Base-by-base conservation (phyloP, 78 protist genomes). In the Polysphondylium violaceum region DNA sequence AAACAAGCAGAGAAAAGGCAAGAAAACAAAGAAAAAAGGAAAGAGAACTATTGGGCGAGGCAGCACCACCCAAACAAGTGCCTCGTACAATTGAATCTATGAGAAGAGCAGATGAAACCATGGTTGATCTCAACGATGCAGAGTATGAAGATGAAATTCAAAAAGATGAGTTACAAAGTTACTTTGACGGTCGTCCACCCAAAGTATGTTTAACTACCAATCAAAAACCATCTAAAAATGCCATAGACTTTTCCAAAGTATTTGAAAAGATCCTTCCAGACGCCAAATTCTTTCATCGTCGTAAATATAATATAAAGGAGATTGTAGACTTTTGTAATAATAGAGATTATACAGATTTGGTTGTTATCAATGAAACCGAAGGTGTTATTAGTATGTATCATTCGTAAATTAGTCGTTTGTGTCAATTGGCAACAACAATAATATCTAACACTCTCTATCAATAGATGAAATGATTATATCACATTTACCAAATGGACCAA, bases 401-500 rank as follows among this genome's bases (percentile, higher is more conserved):
- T 11, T 29, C 2, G 21, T 47, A 56, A 9, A 38, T 2, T 11
- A 2, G 3, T 0, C 23, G 33, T n/a, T 8, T 3, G 21, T 19
- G 16, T 16, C 7, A 59, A 16, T 16, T 36, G 21, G 21, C 4
- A 55, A 55, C 3, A 55, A 55, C 4, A 55, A 55, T 12, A 55
- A 55, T 12, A 55, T n/a, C 4, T 2, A 55, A 55, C 7, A 47
- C 53, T 12, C 7, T 47, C 11, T 47, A 47, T 47, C 53, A 47
- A 47, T 93, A 71, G 73, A 95, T 64, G 56, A 56, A 27, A 27
- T 99, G 93, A 73, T 93, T 55, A 29, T 97, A 29, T 23, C 88
- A 25, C 99, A 99, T 68, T 85, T 99, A 29, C 99, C 99, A 3
- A 81, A 94, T 21, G 99, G 99, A 2, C 99, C 99, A 19, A 98